Conservation (phyloP, 441 rosid genomes). For the Gossypium schwendimanii region DNA sequence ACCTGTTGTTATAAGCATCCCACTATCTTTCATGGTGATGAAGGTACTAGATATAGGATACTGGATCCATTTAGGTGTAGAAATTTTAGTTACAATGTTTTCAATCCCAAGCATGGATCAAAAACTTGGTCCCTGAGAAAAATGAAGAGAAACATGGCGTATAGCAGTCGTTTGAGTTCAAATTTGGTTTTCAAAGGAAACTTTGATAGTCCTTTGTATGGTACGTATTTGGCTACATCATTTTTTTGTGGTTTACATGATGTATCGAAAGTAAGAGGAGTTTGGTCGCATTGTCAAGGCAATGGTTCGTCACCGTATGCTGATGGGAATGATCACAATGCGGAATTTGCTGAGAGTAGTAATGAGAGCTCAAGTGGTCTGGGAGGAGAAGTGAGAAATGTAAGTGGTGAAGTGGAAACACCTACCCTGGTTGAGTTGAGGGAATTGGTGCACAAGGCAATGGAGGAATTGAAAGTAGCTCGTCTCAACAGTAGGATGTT, state of each 20-base stretch:
- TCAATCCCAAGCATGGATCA: constrained; percentile 23
- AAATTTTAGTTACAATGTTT: constrained; percentile 27
- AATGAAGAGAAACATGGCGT: constrained; percentile 21
- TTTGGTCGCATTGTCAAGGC: constrained; percentile 43
- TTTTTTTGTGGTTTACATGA: constrained; percentile 23
- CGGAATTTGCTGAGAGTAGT: constrained; percentile 31
- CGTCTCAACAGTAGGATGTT: constrained; percentile 66
- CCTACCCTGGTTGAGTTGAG: constrained; percentile 50
- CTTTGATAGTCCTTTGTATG: constrained; percentile 20
- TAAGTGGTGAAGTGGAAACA: constrained; percentile 21
- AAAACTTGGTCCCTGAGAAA: constrained; percentile 23
- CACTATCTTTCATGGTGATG: constrained; percentile 25
- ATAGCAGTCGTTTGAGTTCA: constrained; percentile 23
- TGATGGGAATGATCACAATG: constrained; percentile 47
- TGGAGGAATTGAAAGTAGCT: constrained; percentile 71
- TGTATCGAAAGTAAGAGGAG: constrained; percentile 27
- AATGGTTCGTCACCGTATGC: constrained; percentile 55
- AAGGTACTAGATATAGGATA: constrained; percentile 24
- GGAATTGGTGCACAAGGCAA: constrained; percentile 54
- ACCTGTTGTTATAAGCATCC: constrained; percentile 41
- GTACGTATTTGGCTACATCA: constrained; percentile 19
- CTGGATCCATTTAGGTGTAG: constrained; percentile 30
- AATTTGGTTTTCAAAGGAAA: constrained; percentile 26
- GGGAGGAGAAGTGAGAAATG: constrained; percentile 32
- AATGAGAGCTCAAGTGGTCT: constrained; percentile 24